Percentiles rank a stretch among this genome's conserved stretches.
Evolutionary conservation across 2,329 filamentous ascomycete species (phyloP).

Genomic region (Basipetospora chlamydospora): DNA sequence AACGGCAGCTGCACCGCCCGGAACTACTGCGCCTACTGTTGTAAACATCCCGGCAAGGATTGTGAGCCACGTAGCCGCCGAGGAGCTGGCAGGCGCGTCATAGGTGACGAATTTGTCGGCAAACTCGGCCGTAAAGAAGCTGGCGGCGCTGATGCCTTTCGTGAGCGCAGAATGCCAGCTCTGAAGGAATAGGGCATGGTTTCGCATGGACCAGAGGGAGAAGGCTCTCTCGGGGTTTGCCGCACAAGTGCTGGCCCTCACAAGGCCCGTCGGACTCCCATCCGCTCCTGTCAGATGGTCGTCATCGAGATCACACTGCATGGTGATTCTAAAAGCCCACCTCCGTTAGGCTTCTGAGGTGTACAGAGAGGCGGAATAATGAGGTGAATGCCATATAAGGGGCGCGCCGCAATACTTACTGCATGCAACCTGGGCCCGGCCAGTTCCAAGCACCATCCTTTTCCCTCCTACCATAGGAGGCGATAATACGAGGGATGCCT

Average conservation of each 20-base stretch:
- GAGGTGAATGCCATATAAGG: too few relatives aligned
- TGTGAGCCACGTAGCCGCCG: background rate
- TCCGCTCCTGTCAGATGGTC: too few relatives aligned
- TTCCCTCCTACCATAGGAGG: background rate
- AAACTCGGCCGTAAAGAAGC: background rate
- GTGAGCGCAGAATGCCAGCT: background rate
- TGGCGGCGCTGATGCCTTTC: background rate
- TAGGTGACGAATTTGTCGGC: background rate
- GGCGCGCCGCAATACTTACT: background rate
- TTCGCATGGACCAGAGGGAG: conserved; percentile 5
- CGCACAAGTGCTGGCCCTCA: too few relatives aligned
- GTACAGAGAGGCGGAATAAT: too few relatives aligned
- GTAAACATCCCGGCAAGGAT: conserved; percentile 4
- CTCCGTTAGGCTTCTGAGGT: too few relatives aligned
- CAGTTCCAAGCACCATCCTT: conserved; percentile 5
- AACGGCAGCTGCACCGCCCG: background rate
- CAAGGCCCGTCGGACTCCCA: too few relatives aligned
- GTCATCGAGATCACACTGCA: background rate
- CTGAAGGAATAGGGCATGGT: conserved; percentile 4
- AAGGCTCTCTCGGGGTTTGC: background rate
- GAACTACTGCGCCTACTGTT: background rate
- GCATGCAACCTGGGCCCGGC: conserved; percentile 1
- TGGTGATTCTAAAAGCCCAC: background rate
- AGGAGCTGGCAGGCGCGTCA: background rate
- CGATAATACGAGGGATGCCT: conserved; percentile 6